These are phyloP conservation scores for Gastrolobium bilobum DNA, from an alignment of 306 rosid genomes.

Conservation along the genomic window DNA sequence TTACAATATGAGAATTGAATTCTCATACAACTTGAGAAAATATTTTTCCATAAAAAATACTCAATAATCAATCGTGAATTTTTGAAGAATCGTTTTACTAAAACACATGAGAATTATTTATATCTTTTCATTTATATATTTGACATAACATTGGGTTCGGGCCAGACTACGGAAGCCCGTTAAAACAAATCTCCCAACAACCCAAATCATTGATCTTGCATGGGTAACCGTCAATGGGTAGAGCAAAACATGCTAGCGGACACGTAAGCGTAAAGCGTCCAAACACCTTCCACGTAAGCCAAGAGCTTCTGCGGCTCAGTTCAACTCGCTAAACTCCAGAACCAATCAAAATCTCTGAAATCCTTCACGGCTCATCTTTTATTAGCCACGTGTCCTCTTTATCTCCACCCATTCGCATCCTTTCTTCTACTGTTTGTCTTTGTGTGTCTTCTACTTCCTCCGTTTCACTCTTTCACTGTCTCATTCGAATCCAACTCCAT, in stretches of 20 bases:
- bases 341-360: slow-evolving; percentile 62
- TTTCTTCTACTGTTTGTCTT: slow-evolving; percentile 28
- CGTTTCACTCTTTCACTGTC: slow-evolving; percentile 11
- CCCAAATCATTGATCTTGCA: too few species aligned
- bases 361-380: slow-evolving; percentile 56
- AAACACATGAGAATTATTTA: too few species aligned
- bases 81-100: too few species aligned
- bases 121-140: too few species aligned
- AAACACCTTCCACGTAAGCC: slow-evolving; percentile 35
- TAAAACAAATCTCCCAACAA: too few species aligned
- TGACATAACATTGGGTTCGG: too few species aligned
- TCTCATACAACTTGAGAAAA: too few species aligned
- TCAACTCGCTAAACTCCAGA: slow-evolving; percentile 31
- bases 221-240: too few species aligned
- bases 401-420: slow-evolving; percentile 47
- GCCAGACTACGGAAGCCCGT: too few species aligned
- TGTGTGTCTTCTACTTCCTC: background rate
- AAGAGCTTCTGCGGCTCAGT: slow-evolving; percentile 50
- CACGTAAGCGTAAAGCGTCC: slow-evolving; percentile 57
- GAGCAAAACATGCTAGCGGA: background rate
- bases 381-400: slow-evolving; percentile 73
- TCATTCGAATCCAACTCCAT: background rate
- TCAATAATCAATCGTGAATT: too few species aligned
- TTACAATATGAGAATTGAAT: too few species aligned
- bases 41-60: too few species aligned